Percentiles rank a stretch among this genome's conserved stretches.
These are phyloP conservation scores for Trypanosoma scelopori DNA, from an alignment of 208 protist species.

Conservation along the genomic window DNA sequence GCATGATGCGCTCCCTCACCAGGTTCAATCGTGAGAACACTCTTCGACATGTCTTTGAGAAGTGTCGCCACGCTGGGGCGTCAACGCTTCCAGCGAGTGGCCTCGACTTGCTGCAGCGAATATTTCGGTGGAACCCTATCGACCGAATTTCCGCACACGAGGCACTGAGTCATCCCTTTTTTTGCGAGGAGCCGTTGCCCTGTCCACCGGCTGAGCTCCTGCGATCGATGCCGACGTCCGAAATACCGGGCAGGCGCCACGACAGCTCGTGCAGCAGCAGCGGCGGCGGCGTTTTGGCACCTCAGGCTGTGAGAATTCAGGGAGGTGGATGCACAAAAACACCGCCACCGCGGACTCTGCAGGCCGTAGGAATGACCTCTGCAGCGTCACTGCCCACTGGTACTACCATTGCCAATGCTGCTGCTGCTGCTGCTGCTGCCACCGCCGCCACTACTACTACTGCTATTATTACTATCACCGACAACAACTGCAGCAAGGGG, in stretches of 20 bases:
- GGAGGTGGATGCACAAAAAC: not conserved
- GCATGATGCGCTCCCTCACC: constrained; percentile 55
- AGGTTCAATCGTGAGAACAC: constrained; percentile 55
- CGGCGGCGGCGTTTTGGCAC: not conserved
- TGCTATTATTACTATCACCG: not conserved
- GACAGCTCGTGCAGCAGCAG: not conserved
- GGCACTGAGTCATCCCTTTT: constrained; percentile 80
- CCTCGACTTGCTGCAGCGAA: constrained; percentile 62
- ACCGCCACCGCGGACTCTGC: not conserved
- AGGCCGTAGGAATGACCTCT: not conserved
- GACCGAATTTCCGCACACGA: constrained; percentile 71
- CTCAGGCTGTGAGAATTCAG: not conserved
- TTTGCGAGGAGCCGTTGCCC: constrained; percentile 64
- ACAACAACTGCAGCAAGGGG: not conserved
- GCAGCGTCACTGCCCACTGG: not conserved
- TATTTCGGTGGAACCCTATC: constrained; percentile 80
- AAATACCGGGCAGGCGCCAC: not conserved
- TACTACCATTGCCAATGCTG: no score
- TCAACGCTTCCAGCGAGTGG: constrained; percentile 43
- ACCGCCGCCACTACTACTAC: not conserved
- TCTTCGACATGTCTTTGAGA: constrained; percentile 48
- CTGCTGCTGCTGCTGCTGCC: not conserved
- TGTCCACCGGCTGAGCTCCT: constrained; percentile 65
- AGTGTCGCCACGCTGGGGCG: constrained; percentile 17
- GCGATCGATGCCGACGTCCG: constrained; percentile 49